Evolutionary conservation across 345 rosid species (phyloP).

Genomic region (Raphanus raphanistrum): DNA sequence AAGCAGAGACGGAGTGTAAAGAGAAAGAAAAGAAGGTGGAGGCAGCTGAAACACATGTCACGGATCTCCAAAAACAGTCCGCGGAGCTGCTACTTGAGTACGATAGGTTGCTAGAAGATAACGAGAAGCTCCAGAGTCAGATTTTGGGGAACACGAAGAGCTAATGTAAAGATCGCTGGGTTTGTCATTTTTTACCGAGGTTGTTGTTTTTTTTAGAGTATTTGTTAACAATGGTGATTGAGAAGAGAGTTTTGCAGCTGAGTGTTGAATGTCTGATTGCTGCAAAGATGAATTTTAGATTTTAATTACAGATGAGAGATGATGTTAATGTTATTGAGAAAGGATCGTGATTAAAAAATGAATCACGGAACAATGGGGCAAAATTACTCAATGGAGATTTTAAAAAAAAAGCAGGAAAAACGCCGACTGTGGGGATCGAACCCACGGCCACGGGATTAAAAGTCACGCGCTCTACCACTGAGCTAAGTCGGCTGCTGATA

Average conservation of each 20-base stretch:
- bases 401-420: background rate
- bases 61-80: conserved; percentile 84
- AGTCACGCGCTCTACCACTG: conserved; percentile 23
- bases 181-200: conserved; percentile 10
- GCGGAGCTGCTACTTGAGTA: conserved; percentile 91
- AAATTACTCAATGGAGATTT: background rate
- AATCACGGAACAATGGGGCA: background rate
- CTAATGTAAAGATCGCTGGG: background rate
- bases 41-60: conserved; percentile 82
- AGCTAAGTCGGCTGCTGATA: conserved; percentile 3
- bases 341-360: background rate
- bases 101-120: conserved; percentile 81
- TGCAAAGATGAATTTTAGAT: background rate
- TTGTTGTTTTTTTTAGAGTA: background rate
- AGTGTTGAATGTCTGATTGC: conserved; percentile 4
- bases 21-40: conserved; percentile 75
- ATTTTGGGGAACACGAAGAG: conserved; percentile 17
- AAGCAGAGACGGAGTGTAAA: conserved; percentile 62
- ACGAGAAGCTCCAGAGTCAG: conserved; percentile 83
- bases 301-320: background rate
- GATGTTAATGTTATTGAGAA: background rate
- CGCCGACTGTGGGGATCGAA: conserved; percentile 22
- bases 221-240: conserved; percentile 4
- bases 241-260: conserved; percentile 12
- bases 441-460: conserved; percentile 21